Conservation (phyloP, 108 stramenopile genomes). For the Skeletonema marinoi region DNA sequence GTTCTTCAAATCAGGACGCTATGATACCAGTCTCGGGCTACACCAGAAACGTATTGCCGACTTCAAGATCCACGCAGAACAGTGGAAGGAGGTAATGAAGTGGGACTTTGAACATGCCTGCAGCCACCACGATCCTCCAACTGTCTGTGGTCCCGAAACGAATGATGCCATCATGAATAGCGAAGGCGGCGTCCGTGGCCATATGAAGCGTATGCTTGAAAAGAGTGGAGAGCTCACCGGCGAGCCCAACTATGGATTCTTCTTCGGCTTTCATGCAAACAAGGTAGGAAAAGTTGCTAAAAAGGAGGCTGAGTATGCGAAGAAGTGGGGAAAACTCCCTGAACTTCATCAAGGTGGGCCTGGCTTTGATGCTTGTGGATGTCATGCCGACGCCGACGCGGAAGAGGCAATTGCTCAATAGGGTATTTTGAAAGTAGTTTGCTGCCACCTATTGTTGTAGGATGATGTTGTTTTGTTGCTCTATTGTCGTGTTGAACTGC, state of each 20-base stretch:
- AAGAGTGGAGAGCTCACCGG: constrained; percentile 5
- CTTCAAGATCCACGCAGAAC: not conserved
- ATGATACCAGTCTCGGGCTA: not conserved
- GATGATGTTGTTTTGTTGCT: too few relatives aligned
- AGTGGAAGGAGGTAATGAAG: not conserved
- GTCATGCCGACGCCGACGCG: too few relatives aligned
- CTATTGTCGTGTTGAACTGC: too few relatives aligned
- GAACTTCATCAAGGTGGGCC: too few relatives aligned
- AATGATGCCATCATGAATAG: not conserved
- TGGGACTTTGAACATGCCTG: not conserved
- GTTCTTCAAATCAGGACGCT: not conserved
- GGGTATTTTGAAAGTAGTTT: too few relatives aligned
- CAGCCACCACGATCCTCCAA: not conserved
- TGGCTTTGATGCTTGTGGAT: too few relatives aligned
- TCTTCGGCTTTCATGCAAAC: not conserved
- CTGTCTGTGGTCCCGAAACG: not conserved
- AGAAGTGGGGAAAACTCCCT: too few relatives aligned
- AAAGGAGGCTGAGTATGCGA: not conserved
- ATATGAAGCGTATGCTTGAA: not conserved
- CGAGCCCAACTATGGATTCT: not conserved
- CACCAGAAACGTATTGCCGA: not conserved
- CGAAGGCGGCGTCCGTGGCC: not conserved
- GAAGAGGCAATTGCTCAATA: too few relatives aligned
- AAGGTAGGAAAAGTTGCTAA: not conserved
- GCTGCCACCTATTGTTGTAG: too few relatives aligned